phyloP scores from a whole-genome alignment of 1,284 basidiomycete species.

The Lignosus rhinocerotis region DNA sequence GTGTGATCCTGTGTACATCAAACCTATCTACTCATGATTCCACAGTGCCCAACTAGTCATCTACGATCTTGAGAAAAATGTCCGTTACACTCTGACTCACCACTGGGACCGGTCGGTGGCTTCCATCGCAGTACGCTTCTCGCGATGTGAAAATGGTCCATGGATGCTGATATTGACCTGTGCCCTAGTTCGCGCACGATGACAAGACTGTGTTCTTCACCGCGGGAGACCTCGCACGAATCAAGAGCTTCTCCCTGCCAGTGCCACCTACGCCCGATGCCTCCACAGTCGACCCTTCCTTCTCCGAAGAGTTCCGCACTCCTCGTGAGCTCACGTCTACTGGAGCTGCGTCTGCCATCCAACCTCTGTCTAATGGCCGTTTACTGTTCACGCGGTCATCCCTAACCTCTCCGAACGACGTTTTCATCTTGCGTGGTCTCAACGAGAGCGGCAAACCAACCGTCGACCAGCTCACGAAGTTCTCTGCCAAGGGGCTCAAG shows the following conservation, averaged over 20 bases:
- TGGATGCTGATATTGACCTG: not conserved
- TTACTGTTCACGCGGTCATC: constrained; percentile 71
- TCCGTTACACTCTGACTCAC: constrained; percentile 72
- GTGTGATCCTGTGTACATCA: not conserved
- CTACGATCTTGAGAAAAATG: constrained; percentile 68
- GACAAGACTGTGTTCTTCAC: constrained; percentile 72
- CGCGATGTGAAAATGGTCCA: not conserved
- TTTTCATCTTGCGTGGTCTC: constrained; percentile 59
- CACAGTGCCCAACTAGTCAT: constrained; percentile 73
- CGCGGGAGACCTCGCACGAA: constrained; percentile 73
- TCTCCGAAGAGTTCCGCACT: constrained; percentile 47
- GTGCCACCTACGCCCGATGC: constrained; percentile 60
- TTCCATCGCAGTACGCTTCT: constrained; percentile 49
- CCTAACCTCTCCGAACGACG: constrained; percentile 73
- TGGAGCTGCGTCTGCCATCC: constrained; percentile 60
- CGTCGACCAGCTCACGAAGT: constrained; percentile 56
- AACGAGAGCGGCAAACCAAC: constrained; percentile 32
- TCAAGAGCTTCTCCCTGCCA: constrained; percentile 72
- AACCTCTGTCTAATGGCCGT: constrained; percentile 56
- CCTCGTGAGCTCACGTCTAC: constrained; percentile 61
- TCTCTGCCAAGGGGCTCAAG: constrained; percentile 59
- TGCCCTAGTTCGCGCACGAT: constrained; percentile 67
- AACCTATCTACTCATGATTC: not conserved
- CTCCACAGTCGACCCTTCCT: constrained; percentile 50
- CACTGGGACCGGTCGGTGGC: constrained; percentile 82